phyloP scores from a whole-genome alignment of 106 monocot species.

The Iris macrosiphon region DNA sequence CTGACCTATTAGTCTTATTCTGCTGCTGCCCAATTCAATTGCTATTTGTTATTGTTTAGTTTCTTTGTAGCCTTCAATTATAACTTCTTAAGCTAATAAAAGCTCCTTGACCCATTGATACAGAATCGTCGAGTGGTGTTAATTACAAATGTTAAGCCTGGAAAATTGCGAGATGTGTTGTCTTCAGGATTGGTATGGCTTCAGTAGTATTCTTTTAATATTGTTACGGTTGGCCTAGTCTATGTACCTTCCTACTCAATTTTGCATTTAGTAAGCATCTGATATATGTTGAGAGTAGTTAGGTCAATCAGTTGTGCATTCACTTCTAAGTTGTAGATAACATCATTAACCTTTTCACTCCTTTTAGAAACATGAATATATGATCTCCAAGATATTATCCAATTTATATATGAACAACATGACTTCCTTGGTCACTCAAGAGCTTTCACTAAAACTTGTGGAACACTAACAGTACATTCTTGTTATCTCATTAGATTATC shows the following conservation, averaged over 20 bases:
- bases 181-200: slow-evolving; percentile 86
- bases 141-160: slow-evolving; percentile 97
- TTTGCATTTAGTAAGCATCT: no score
- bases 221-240: neutral
- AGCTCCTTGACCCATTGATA: slow-evolving; percentile 1
- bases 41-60: neutral
- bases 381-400: no score
- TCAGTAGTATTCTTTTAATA: neutral
- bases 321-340: no score
- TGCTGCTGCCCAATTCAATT: neutral
- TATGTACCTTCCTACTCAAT: neutral
- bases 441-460: no score
- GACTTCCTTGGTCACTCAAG: no score
- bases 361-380: no score
- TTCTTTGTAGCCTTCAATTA: neutral
- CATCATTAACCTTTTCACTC: no score
- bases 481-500: no score
- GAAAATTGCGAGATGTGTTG: slow-evolving; percentile 87
- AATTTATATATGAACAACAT: no score
- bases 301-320: no score
- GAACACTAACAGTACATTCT: no score
- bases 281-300: no score
- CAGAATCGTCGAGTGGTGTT: slow-evolving; percentile 84
- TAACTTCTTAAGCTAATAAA: neutral
- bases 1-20: neutral